A percentile compares a stretch with the other conserved stretches of the same genome.
Conservation (phyloP, 2,329 filamentous ascomycete species). For the Spiromastix sp. region DNA sequence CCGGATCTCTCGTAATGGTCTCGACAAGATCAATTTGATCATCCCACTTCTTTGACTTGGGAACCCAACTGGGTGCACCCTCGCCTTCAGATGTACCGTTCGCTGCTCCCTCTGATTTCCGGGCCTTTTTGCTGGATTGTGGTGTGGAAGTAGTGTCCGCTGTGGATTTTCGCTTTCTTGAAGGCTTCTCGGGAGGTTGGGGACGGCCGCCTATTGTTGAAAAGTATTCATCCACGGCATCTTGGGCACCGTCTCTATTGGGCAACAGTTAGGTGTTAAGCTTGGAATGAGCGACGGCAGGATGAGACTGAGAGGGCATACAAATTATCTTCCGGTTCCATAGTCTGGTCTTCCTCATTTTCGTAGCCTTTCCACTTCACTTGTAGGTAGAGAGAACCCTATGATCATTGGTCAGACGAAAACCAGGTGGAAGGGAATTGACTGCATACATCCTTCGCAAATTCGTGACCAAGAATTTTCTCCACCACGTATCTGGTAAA, state of each 20-base stretch:
- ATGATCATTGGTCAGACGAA: constrained; percentile 10
- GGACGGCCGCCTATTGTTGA: constrained; percentile 32
- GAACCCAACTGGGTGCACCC: constrained; percentile 25
- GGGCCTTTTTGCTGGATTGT: constrained; percentile 21
- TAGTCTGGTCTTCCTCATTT: constrained; percentile 31
- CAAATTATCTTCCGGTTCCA: constrained; percentile 37
- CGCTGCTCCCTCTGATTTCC: constrained; percentile 16
- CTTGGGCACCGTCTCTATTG: constrained; percentile 28
- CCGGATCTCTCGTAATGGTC: constrained; percentile 31
- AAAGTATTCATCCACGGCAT: constrained; percentile 32
- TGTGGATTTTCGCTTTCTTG: constrained; percentile 15
- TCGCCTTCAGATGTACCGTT: constrained; percentile 15
- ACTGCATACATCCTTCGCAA: constrained; percentile 24
- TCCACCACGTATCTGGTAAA: constrained; percentile 31
- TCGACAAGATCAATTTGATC: constrained; percentile 31
- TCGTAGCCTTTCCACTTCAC: constrained; percentile 41
- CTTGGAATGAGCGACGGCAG: not conserved
- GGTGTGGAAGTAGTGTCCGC: constrained; percentile 14
- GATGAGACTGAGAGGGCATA: constrained; percentile 12
- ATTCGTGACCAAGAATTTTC: constrained; percentile 27
- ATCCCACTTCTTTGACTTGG: constrained; percentile 34
- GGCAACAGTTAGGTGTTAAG: constrained; percentile 12
- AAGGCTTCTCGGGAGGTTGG: constrained; percentile 13
- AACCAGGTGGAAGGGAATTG: constrained; percentile 5
- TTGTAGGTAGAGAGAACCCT: constrained; percentile 31